These are phyloP conservation scores for Leucocoprinus sp. DNA, from an alignment of 768 basidiomycete genomes.

Conservation along the genomic window DNA sequence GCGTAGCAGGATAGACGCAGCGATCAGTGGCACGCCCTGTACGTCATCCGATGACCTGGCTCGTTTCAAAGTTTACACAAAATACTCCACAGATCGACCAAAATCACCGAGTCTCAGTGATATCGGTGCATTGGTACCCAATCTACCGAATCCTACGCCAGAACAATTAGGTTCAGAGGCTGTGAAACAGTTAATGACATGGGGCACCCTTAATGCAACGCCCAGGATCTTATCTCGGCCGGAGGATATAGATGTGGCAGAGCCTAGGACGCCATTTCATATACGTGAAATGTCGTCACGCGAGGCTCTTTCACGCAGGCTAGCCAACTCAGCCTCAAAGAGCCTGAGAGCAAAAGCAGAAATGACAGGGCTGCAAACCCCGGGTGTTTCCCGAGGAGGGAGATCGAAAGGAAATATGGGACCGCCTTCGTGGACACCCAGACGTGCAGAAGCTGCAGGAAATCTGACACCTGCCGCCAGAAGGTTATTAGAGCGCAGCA, in stretches of 20 bases:
- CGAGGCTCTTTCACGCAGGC: slow-evolving; percentile 72
- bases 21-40: slow-evolving; percentile 91
- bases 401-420: slow-evolving; percentile 56
- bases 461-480: slow-evolving; percentile 82
- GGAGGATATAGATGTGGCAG: slow-evolving; percentile 44
- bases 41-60: slow-evolving; percentile 22
- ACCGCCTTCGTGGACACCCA: slow-evolving; percentile 75
- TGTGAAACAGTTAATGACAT: slow-evolving; percentile 93
- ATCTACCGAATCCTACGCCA: slow-evolving; percentile 82
- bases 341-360: slow-evolving; percentile 73
- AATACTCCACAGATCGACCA: slow-evolving; percentile 45
- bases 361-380: slow-evolving; percentile 39
- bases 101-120: slow-evolving; percentile 37
- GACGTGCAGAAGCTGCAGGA: slow-evolving; percentile 62
- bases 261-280: slow-evolving; percentile 64
- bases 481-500: slow-evolving; percentile 64
- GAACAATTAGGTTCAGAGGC: slow-evolving; percentile 72
- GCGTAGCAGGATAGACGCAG: slow-evolving; percentile 82
- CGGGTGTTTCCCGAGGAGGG: slow-evolving; percentile 27
- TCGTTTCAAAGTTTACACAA: slow-evolving; percentile 5
- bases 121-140: slow-evolving; percentile 72
- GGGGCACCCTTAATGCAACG: slow-evolving; percentile 90
- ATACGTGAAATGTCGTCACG: slow-evolving; percentile 71
- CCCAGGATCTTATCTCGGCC: slow-evolving; percentile 67
- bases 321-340: slow-evolving; percentile 77